Percentiles rank a stretch among this genome's conserved stretches.
These are phyloP conservation scores for Emmonsiellopsis sp. DNA, from an alignment of 2,329 filamentous ascomycete species.

Conservation along the genomic window DNA sequence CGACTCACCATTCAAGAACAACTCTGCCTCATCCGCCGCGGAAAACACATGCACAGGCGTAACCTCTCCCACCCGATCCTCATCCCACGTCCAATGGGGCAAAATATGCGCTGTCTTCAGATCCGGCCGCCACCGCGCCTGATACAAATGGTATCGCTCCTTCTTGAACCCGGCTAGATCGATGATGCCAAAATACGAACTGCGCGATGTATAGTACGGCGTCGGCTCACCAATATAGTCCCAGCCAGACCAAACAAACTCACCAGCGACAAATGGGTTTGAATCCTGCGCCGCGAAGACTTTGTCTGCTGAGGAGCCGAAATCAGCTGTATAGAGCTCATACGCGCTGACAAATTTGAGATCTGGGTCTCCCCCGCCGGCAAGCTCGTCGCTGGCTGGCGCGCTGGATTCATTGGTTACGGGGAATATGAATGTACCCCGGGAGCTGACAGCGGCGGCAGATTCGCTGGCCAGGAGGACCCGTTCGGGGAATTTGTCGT, in stretches of 20 bases:
- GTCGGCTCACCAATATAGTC: slow-evolving; percentile 45
- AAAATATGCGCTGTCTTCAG: slow-evolving; percentile 43
- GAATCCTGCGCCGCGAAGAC: slow-evolving; percentile 43
- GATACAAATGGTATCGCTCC: slow-evolving; percentile 48
- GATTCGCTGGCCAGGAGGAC: slow-evolving; percentile 37
- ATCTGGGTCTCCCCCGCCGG: slow-evolving; percentile 25
- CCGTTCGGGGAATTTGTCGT: slow-evolving; percentile 37
- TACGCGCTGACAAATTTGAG: slow-evolving; percentile 39
- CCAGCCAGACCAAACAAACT: slow-evolving; percentile 45
- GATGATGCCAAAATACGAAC: slow-evolving; percentile 48
- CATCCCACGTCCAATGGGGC: slow-evolving; percentile 49
- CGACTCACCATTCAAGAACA: slow-evolving; percentile 44
- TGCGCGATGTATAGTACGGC: slow-evolving; percentile 39
- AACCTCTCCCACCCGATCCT: slow-evolving; percentile 32
- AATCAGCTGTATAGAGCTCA: slow-evolving; percentile 41
- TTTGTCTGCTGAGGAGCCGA: slow-evolving; percentile 44
- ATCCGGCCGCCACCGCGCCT: slow-evolving; percentile 44
- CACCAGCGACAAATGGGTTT: slow-evolving; percentile 43
- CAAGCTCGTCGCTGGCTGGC: not conserved
- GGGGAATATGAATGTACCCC: slow-evolving; percentile 46
- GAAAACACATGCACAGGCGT: slow-evolving; percentile 49
- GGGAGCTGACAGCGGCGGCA: slow-evolving; percentile 39
- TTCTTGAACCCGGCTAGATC: slow-evolving; percentile 50
- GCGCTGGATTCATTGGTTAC: slow-evolving; percentile 19
- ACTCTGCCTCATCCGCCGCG: slow-evolving; percentile 43